Conservation (phyloP, 2,329 filamentous ascomycete genomes). For the Teratosphaeria gauchensis region DNA sequence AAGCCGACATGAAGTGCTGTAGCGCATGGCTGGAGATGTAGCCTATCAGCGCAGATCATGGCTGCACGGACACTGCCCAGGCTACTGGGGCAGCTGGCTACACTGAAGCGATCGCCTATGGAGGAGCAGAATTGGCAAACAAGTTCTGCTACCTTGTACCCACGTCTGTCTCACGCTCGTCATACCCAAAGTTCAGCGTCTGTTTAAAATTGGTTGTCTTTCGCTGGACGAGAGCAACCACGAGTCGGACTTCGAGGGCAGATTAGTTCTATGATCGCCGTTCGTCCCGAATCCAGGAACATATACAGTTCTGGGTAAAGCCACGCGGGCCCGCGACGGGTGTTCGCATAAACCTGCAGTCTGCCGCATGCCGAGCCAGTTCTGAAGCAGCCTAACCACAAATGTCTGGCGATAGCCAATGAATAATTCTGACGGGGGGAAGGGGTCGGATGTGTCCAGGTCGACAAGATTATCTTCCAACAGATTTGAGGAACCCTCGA, state of each 20-base stretch:
- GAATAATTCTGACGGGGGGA: constrained; percentile 1
- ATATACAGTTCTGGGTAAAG: constrained; percentile 4
- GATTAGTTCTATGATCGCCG: not conserved
- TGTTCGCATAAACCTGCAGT: constrained; percentile 4
- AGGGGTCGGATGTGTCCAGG: not conserved
- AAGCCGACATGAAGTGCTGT: not conserved
- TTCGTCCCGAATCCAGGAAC: not conserved
- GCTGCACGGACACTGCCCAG: not conserved
- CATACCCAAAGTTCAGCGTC: not conserved
- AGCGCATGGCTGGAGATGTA: not conserved
- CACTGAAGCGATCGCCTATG: not conserved
- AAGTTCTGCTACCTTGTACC: not conserved
- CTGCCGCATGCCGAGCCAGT: constrained; percentile 7
- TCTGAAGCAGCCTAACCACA: not conserved
- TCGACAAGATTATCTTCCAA: not conserved
- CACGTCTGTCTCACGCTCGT: not conserved
- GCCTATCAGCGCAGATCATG: not conserved
- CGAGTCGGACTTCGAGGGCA: not conserved
- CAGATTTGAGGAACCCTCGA: not conserved
- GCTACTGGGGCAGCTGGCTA: not conserved
- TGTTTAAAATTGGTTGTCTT: not conserved
- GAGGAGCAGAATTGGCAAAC: not conserved
- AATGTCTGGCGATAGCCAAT: constrained; percentile 1
- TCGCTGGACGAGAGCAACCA: not conserved
- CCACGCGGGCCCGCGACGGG: constrained; percentile 6